These are phyloP conservation scores for Vairimorpha necatrix DNA, from an alignment of 371 early-diverging fungal genomes.

Conservation along the genomic window DNA sequence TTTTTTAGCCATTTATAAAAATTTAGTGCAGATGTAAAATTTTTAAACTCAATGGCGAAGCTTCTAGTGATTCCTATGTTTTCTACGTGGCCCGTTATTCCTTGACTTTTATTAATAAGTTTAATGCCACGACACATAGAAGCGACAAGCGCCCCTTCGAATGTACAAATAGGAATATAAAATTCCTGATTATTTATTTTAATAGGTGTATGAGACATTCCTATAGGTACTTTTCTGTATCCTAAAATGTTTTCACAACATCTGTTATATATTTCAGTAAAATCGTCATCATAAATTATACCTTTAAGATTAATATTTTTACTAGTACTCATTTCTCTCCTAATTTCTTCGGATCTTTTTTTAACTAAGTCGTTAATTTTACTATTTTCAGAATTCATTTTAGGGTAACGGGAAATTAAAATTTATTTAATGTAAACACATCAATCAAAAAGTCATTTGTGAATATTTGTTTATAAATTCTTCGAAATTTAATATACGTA, in stretches of 20 bases:
- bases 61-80: conserved; percentile 86
- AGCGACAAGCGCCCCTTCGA: conserved; percentile 86
- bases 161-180: conserved; percentile 88
- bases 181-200: conserved; percentile 68
- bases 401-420: background rate
- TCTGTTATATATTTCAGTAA: conserved; percentile 75
- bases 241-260: conserved; percentile 94
- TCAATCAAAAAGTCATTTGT: background rate
- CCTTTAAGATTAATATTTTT: background rate
- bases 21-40: conserved; percentile 68
- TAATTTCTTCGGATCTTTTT: background rate
- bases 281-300: conserved; percentile 70
- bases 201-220: conserved; percentile 58
- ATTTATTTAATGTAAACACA: background rate
- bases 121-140: conserved; percentile 88
- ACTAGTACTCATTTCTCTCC: background rate
- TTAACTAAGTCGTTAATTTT: background rate
- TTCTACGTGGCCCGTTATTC: conserved; percentile 70
- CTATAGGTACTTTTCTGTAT: conserved; percentile 82
- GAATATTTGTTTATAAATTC: background rate
- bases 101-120: conserved; percentile 79
- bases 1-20: conserved; percentile 40
- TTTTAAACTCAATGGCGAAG: conserved; percentile 77
- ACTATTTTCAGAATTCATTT: background rate
- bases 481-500: background rate